These are phyloP conservation scores for Podospora australis DNA, from an alignment of 495 filamentous ascomycete genomes.

Conservation along the genomic window DNA sequence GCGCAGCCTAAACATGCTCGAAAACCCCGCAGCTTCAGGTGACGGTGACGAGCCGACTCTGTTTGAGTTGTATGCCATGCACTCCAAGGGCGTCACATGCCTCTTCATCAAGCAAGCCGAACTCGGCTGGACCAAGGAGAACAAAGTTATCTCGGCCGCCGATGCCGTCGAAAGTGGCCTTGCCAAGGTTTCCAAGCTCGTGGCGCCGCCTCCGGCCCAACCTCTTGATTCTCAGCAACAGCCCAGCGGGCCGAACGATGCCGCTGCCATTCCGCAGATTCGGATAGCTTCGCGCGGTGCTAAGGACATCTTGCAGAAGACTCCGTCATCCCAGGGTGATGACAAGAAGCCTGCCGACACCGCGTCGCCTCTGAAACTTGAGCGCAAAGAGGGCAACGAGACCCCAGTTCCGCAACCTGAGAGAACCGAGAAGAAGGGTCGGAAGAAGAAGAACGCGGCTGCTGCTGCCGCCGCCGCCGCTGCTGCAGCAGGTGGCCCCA, in stretches of 20 bases:
- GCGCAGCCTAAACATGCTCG: conserved; percentile 81
- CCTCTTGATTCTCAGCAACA: conserved; percentile 28
- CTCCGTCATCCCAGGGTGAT: conserved; percentile 22
- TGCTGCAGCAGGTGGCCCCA: conserved; percentile 15
- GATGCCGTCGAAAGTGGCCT: conserved; percentile 65
- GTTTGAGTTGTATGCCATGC: conserved; percentile 95
- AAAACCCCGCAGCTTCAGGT: conserved; percentile 48
- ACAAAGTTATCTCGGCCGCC: conserved; percentile 68
- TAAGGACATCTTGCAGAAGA: conserved; percentile 36
- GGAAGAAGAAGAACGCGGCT: conserved; percentile 41
- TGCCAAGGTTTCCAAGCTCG: conserved; percentile 42
- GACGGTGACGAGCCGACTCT: conserved; percentile 53
- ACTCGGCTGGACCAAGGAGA: conserved; percentile 81
- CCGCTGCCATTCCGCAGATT: conserved; percentile 21
- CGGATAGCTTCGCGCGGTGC: conserved; percentile 31
- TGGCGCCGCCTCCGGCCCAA: conserved; percentile 28
- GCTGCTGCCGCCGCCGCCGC: conserved; percentile 27
- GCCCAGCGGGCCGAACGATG: conserved; percentile 7
- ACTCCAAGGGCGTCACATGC: conserved; percentile 89
- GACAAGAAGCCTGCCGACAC: conserved; percentile 24
- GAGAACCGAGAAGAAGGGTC: conserved; percentile 40
- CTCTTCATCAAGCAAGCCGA: conserved; percentile 78
- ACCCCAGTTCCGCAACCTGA: conserved; percentile 36
- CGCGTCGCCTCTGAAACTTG: conserved; percentile 25
- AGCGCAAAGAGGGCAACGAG: conserved; percentile 36